These are phyloP conservation scores for Phytophthora palmivora DNA, from an alignment of 352 stramenopile genomes.

Conservation along the genomic window DNA sequence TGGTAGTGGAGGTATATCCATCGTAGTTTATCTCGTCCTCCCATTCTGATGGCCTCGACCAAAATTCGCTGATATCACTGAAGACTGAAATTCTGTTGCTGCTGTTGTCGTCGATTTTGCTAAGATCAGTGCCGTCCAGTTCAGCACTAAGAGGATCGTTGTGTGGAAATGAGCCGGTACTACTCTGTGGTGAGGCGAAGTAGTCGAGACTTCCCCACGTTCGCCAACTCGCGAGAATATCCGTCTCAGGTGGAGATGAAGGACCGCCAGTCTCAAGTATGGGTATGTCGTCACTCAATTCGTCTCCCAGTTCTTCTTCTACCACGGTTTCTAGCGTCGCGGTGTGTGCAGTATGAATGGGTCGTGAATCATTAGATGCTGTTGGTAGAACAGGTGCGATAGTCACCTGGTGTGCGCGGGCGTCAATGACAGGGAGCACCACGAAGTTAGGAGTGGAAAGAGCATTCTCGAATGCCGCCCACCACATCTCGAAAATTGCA, in stretches of 20 bases:
- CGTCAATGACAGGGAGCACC: slow-evolving; percentile 22
- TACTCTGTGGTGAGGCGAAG: slow-evolving; percentile 22
- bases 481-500: slow-evolving; percentile 37
- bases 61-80: slow-evolving; percentile 41
- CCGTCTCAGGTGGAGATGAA: slow-evolving; percentile 26
- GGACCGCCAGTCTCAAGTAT: slow-evolving; percentile 32
- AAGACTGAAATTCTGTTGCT: slow-evolving; percentile 16
- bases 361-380: slow-evolving; percentile 3
- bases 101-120: slow-evolving; percentile 1
- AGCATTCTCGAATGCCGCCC: slow-evolving; percentile 28
- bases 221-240: slow-evolving; percentile 42
- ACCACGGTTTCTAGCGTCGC: slow-evolving; percentile 5
- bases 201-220: slow-evolving; percentile 39
- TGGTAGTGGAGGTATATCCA: not conserved
- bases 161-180: not conserved
- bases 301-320: slow-evolving; percentile 2
- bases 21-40: slow-evolving; percentile 16
- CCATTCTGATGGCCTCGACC: slow-evolving; percentile 29
- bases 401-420: slow-evolving; percentile 7
- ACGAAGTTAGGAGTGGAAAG: slow-evolving; percentile 26
- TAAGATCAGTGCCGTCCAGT: not conserved
- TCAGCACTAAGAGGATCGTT: not conserved
- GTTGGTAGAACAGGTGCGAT: slow-evolving; percentile 22
- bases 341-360: slow-evolving; percentile 14
- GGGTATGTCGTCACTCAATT: slow-evolving; percentile 19